These are phyloP conservation scores for Alternaria angustiovoidea DNA, from an alignment of 2,329 filamentous ascomycete genomes.

Conservation along the genomic window DNA sequence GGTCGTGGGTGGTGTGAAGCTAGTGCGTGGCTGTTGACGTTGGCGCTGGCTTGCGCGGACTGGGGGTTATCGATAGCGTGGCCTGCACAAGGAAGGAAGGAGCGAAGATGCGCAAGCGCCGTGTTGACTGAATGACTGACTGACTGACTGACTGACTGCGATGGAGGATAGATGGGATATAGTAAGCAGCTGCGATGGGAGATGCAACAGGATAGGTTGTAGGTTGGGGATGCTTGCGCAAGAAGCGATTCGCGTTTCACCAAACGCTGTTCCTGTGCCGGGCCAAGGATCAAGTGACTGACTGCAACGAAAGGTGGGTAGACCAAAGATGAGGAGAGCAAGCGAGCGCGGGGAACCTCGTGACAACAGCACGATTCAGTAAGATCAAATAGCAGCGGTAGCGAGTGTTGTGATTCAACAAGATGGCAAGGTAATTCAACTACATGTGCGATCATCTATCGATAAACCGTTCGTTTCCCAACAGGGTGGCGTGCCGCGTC, in stretches of 20 bases:
- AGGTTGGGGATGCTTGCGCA: slow-evolving; percentile 17
- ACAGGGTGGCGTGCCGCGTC: slow-evolving; percentile 10
- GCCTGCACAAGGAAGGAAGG: slow-evolving; percentile 4
- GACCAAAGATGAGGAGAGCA: not conserved
- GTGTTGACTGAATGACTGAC: not conserved
- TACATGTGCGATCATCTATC: not conserved
- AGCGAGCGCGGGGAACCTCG: slow-evolving; percentile 2
- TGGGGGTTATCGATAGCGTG: slow-evolving; percentile 18
- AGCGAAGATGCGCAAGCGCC: slow-evolving; percentile 8
- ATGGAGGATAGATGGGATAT: not conserved
- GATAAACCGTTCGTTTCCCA: slow-evolving; percentile 5
- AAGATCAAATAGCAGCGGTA: not conserved
- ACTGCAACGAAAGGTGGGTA: slow-evolving; percentile 16
- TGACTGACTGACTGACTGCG: slow-evolving; percentile 1
- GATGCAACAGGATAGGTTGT: slow-evolving; percentile 2
- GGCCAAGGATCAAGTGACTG: slow-evolving; percentile 9
- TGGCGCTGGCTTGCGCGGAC: slow-evolving; percentile 7
- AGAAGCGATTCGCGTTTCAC: slow-evolving; percentile 47
- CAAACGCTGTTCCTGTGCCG: slow-evolving; percentile 38
- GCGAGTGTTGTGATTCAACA: not conserved
- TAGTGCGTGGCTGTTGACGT: slow-evolving; percentile 10
- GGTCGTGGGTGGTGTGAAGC: slow-evolving; percentile 7
- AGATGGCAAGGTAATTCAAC: not conserved
- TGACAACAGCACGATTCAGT: not conserved
- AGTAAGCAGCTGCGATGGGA: slow-evolving; percentile 1